Conservation (phyloP, 768 basidiomycete species). For the Mrakia hoshinonis region DNA sequence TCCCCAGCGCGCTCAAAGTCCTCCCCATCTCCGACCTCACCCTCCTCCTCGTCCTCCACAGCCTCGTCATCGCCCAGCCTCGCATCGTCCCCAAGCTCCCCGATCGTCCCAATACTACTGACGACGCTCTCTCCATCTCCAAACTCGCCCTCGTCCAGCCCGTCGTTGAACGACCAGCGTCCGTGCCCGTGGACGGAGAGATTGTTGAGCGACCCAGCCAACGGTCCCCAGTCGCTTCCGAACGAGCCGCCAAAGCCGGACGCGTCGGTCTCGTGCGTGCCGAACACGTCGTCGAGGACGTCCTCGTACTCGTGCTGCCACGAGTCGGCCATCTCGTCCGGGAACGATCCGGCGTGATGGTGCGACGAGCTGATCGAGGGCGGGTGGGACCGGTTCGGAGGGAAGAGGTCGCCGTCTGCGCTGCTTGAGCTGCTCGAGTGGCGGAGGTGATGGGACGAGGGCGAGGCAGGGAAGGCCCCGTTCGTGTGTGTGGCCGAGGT, state of each 20-base stretch:
- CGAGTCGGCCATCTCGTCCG: constrained; percentile 74
- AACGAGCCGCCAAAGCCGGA: constrained; percentile 13
- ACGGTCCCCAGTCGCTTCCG: constrained; percentile 31
- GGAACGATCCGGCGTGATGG: constrained; percentile 28
- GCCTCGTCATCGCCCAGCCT: constrained; percentile 50
- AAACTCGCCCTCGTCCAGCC: constrained; percentile 46
- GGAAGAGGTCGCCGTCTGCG: constrained; percentile 80
- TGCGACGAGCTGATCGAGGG: constrained; percentile 52
- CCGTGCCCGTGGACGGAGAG: constrained; percentile 58
- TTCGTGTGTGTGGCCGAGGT: constrained; percentile 26
- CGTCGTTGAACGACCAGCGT: constrained; percentile 62
- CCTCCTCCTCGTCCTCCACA: constrained; percentile 29
- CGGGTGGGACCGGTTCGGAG: constrained; percentile 78
- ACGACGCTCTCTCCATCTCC: constrained; percentile 88
- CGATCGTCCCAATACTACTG: constrained; percentile 84
- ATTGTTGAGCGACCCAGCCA: constrained; percentile 13
- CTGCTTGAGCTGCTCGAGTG: constrained; percentile 44
- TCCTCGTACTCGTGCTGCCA: constrained; percentile 91
- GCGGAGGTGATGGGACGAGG: constrained; percentile 1
- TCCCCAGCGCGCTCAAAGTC: constrained; percentile 31
- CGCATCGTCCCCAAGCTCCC: constrained; percentile 73
- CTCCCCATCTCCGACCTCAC: constrained; percentile 47
- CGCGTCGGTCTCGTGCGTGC: constrained; percentile 41
- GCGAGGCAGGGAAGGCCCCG: constrained; percentile 24
- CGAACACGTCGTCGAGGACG: constrained; percentile 53